Evolutionary conservation across 2,329 filamentous ascomycete species (phyloP).

Genomic region (Diaporthe velutina): DNA sequence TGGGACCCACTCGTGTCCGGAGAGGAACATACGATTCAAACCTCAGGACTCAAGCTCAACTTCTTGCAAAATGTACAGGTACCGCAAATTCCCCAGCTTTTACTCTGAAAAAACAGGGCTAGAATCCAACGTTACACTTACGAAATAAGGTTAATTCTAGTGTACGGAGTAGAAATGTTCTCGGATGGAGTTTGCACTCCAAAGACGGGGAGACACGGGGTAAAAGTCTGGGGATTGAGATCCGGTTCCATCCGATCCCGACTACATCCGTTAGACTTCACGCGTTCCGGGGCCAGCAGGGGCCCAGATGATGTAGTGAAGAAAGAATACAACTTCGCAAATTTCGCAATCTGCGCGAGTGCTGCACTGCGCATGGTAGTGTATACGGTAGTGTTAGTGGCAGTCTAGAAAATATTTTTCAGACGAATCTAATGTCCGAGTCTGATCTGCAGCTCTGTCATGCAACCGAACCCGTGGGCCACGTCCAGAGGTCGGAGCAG

Average conservation of each 20-base stretch:
- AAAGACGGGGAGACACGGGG: background rate
- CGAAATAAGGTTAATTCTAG: constrained; percentile 29
- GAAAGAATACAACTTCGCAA: background rate
- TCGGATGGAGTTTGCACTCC: constrained; percentile 10
- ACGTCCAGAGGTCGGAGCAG: background rate
- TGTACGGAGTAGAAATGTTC: constrained; percentile 7
- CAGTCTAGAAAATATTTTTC: background rate
- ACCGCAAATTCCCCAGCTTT: background rate
- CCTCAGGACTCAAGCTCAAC: background rate
- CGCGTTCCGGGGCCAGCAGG: background rate
- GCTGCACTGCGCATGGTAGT: background rate
- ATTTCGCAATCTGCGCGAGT: background rate
- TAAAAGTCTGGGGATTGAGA: constrained; percentile 19
- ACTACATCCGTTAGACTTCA: background rate
- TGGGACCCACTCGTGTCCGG: background rate
- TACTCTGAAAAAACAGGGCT: background rate
- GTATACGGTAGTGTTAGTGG: too few relatives aligned
- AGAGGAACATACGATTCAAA: background rate
- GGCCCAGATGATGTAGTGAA: background rate
- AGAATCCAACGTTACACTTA: constrained; percentile 4
- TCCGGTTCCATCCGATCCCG: constrained; percentile 18
- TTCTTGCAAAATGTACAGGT: background rate
- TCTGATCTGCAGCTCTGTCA: constrained; percentile 10
- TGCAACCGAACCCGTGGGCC: constrained; percentile 10
- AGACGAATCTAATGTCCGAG: background rate